These are phyloP conservation scores for Margaritispora aquatica DNA, from an alignment of 495 filamentous ascomycete species.

Conservation along the genomic window DNA sequence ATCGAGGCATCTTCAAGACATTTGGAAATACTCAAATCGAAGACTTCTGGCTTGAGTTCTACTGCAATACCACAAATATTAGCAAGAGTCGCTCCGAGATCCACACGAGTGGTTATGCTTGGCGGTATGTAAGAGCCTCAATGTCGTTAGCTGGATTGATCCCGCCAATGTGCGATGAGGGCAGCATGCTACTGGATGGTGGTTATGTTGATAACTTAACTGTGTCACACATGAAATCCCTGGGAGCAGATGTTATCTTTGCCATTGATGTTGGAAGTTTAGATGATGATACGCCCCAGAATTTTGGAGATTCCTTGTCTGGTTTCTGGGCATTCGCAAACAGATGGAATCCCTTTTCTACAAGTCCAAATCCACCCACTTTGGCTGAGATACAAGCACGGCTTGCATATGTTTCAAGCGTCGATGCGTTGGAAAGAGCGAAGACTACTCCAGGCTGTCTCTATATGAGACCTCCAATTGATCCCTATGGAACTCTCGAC, in stretches of 20 bases:
- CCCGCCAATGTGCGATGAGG: constrained; percentile 92
- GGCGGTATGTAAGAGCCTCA: constrained; percentile 91
- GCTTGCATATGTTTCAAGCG: constrained; percentile 86
- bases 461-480: constrained; percentile 94
- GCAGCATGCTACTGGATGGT: constrained; percentile 90
- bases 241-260: constrained; percentile 91
- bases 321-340: constrained; percentile 92
- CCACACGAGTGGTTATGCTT: constrained; percentile 92
- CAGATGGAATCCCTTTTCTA: constrained; percentile 92
- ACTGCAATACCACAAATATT: constrained; percentile 99
- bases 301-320: constrained; percentile 89
- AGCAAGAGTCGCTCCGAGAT: constrained; percentile 81
- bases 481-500: constrained; percentile 87
- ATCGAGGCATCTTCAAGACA: constrained; percentile 97
- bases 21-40: constrained; percentile 96
- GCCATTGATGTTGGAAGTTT: constrained; percentile 90
- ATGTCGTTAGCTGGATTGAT: constrained; percentile 93
- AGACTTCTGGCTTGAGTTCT: constrained; percentile 98
- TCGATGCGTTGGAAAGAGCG: constrained; percentile 89
- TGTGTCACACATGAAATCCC: constrained; percentile 91
- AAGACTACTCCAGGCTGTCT: constrained; percentile 82
- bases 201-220: constrained; percentile 98
- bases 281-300: constrained; percentile 84
- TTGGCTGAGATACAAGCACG: constrained; percentile 92
- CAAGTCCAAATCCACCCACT: constrained; percentile 83